Evolutionary conservation across 2,329 filamentous ascomycete genomes (phyloP).

Genomic region (Cadophora sp.): DNA sequence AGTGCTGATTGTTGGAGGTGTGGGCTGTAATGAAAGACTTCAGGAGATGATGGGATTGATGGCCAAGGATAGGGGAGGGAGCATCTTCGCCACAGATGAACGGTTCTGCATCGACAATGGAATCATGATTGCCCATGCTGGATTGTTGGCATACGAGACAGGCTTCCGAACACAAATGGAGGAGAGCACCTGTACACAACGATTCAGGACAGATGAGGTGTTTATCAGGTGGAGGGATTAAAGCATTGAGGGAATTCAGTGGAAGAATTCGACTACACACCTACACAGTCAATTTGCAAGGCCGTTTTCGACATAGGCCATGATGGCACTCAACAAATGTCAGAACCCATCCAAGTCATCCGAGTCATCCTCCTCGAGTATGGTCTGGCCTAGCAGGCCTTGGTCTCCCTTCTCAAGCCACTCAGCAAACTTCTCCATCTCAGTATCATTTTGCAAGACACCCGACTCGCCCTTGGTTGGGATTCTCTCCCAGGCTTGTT

Average conservation of each 20-base stretch:
- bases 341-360: constrained; percentile 55
- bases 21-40: constrained; percentile 91
- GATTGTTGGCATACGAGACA: constrained; percentile 81
- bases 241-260: constrained; percentile 35
- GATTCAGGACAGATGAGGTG: constrained; percentile 84
- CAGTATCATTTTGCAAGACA: constrained; percentile 25
- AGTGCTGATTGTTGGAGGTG: constrained; percentile 93
- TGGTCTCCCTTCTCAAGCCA: constrained; percentile 44
- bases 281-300: not conserved
- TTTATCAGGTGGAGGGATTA: constrained; percentile 80
- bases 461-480: constrained; percentile 27
- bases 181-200: constrained; percentile 84
- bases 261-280: not conserved
- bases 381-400: constrained; percentile 68
- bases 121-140: constrained; percentile 99
- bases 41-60: constrained; percentile 99
- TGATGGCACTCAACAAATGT: constrained; percentile 12
- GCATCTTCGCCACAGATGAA: constrained; percentile 94
- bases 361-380: constrained; percentile 73
- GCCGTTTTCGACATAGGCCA: not conserved
- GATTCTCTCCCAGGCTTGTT: constrained; percentile 37
- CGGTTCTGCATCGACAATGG: constrained; percentile 99
- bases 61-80: constrained; percentile 87
- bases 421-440: constrained; percentile 38
- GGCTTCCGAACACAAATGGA: constrained; percentile 79